Percentiles rank a stretch among this genome's conserved stretches.
Evolutionary conservation across 1,284 basidiomycete species (phyloP).

Genomic region (Boletellus deceptivus): DNA sequence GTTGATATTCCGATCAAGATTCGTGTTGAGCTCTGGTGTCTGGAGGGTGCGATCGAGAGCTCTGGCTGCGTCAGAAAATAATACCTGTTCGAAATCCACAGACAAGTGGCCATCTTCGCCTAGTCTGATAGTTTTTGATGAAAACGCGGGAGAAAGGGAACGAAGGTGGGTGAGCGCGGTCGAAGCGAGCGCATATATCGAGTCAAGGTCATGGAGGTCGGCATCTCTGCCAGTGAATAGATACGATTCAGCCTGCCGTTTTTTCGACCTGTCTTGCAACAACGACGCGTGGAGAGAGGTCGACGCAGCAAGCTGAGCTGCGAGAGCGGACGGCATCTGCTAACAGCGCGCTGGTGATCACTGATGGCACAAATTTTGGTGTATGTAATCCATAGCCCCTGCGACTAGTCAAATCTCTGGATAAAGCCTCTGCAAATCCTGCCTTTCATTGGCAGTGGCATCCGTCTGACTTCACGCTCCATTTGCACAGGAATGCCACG

Average conservation of each 20-base stretch:
- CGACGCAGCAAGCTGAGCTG: conserved; percentile 78
- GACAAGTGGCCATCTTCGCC: conserved; percentile 15
- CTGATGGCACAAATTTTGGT: conserved; percentile 2
- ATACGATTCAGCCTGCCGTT: conserved; percentile 69
- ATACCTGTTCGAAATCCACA: conserved; percentile 63
- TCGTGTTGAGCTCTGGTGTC: conserved; percentile 58
- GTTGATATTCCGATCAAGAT: conserved; percentile 61
- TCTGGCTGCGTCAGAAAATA: conserved; percentile 86
- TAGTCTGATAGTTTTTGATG: conserved; percentile 10
- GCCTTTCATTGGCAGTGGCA: too few species aligned
- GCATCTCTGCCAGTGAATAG: conserved; percentile 85
- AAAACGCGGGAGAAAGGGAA: conserved; percentile 58
- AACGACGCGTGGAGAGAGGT: conserved; percentile 80
- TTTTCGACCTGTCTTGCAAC: conserved; percentile 63
- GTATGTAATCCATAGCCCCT: conserved; percentile 10
- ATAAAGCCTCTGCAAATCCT: too few species aligned
- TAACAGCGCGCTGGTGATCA: too few species aligned
- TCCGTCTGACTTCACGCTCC: too few species aligned
- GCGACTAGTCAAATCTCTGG: not conserved
- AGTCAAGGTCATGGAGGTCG: conserved; percentile 80
- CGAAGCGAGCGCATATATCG: conserved; percentile 79
- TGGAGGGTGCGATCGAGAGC: conserved; percentile 82
- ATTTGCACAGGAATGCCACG: too few species aligned
- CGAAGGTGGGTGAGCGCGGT: conserved; percentile 83
- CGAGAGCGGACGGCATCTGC: conserved; percentile 76